Evolutionary conservation across 2,329 filamentous ascomycete species (phyloP), one percentile per base, ranked within the genome.

Genomic region (Phaeomoniella chlamydospora): DNA sequence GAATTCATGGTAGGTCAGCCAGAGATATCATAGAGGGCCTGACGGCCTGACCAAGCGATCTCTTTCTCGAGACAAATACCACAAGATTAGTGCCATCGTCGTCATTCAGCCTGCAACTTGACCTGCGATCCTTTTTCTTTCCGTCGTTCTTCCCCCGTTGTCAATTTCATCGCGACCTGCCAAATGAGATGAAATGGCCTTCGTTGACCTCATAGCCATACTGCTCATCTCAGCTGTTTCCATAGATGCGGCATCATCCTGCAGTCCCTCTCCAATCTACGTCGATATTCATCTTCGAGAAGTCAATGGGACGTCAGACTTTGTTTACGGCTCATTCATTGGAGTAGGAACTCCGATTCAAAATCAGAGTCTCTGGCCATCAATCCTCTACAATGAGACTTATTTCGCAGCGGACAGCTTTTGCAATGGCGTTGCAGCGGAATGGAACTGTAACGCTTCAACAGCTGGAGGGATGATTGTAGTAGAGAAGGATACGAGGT

Each of bases 271-370:
- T 26, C 58, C 58, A 0, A 52, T 64, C 37, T 64, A 60, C 38
- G 56, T 63, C 44, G 60, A 63, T 33, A 61, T 64, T 26, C 60
- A 63, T 37, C 55, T 54, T 39, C 50, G 61, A 35, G 54, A 49
- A 11, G 59, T 63, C n/a, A 53, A 61, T 35, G 54, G 55, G 33
- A 53, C 54, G 4, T 41, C 47, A 2, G 45, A 51, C 10, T 56
- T 58, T 33, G 59, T 62, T 37, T 64, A 64, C 50, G 61, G 61
- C 33, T 56, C 58, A 2, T 64, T 64, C 46, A 57, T 62, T 19
- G 61, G 61, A 14, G 47, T 61, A 5, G 60, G 59, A 5, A 53
- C 53, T 5, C 56, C 57, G 15, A 53, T 58, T 41, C 59, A 63
- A 40, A 64, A 64, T 39, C 54, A 62, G 35, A 62, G 58, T 33